Conservation (phyloP, 2,329 filamentous ascomycete species). For the Talaromyces amestolkiae region DNA sequence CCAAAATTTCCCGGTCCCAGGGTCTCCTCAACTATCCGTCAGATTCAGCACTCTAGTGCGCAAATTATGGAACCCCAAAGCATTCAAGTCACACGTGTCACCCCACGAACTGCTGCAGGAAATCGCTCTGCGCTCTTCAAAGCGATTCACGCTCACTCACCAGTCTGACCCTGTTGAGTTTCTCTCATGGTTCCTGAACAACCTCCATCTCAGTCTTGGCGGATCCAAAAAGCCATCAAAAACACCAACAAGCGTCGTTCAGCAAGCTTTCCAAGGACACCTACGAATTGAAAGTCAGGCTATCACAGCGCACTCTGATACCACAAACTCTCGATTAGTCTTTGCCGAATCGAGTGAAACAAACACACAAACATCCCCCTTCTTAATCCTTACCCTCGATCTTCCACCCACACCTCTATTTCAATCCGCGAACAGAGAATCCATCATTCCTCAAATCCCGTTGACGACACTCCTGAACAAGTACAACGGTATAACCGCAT, state of each 20-base stretch:
- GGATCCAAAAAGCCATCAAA: slow-evolving; percentile 83
- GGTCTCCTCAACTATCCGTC: slow-evolving; percentile 74
- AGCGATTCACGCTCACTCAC: slow-evolving; percentile 83
- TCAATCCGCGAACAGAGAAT: slow-evolving; percentile 89
- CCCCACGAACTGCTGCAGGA: slow-evolving; percentile 96
- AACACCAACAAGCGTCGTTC: slow-evolving; percentile 67
- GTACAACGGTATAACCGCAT: slow-evolving; percentile 83
- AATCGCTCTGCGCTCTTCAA: slow-evolving; percentile 82
- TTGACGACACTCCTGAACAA: slow-evolving; percentile 81
- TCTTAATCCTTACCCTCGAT: slow-evolving; percentile 89
- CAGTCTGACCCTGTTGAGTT: slow-evolving; percentile 98
- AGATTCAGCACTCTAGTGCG: slow-evolving; percentile 85
- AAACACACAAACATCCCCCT: slow-evolving; percentile 72
- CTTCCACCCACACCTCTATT: slow-evolving; percentile 89
- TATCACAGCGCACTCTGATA: slow-evolving; percentile 87
- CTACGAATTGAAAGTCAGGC: slow-evolving; percentile 90
- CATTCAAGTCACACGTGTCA: slow-evolving; percentile 95
- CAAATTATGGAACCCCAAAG: slow-evolving; percentile 96
- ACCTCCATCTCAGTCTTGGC: slow-evolving; percentile 85
- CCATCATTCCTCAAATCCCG: slow-evolving; percentile 81
- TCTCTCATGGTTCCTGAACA: slow-evolving; percentile 95
- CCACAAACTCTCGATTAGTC: slow-evolving; percentile 73
- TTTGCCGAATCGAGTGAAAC: slow-evolving; percentile 89
- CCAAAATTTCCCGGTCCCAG: slow-evolving; percentile 67
- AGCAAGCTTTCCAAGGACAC: slow-evolving; percentile 89